Conservation (phyloP, 2,329 filamentous ascomycete species). For the Lomentospora prolificans region DNA sequence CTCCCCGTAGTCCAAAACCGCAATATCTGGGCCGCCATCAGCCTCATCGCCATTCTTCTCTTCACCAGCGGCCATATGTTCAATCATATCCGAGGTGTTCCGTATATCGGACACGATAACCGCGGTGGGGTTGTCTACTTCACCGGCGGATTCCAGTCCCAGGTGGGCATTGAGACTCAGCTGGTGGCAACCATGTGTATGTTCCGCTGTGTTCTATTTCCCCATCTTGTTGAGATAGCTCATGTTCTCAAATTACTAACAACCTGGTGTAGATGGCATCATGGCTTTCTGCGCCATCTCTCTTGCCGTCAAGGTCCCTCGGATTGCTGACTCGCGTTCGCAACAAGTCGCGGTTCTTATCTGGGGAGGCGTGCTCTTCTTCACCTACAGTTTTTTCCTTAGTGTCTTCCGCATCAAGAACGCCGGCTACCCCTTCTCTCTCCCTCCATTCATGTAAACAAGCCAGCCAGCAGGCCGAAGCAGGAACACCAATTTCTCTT, state of each 20-base stretch:
- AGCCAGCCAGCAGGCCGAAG: too few species aligned
- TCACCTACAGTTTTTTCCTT: conserved; percentile 87
- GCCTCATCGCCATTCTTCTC: conserved; percentile 77
- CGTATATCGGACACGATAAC: conserved; percentile 80
- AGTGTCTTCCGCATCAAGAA: conserved; percentile 95
- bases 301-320: conserved; percentile 86
- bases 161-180: conserved; percentile 90
- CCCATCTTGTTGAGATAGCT: neutral
- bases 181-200: conserved; percentile 89
- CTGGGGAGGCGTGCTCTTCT: conserved; percentile 67
- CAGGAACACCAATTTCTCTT: too few species aligned
- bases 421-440: conserved; percentile 82
- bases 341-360: conserved; percentile 76
- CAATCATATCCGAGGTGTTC: conserved; percentile 94
- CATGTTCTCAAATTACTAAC: neutral
- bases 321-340: conserved; percentile 63
- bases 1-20: conserved; percentile 77
- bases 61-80: conserved; percentile 99
- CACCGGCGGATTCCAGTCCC: conserved; percentile 82
- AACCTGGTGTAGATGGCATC: conserved; percentile 45
- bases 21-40: conserved; percentile 87
- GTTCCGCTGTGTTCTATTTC: conserved; percentile 23
- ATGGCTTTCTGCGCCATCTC: conserved; percentile 85
- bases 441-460: conserved; percentile 76
- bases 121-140: conserved; percentile 84